A percentile compares a stretch with the other conserved stretches of the same genome.
These are phyloP conservation scores for Cladosporium sp. DNA, from an alignment of 2,329 filamentous ascomycete genomes.

Conservation along the genomic window DNA sequence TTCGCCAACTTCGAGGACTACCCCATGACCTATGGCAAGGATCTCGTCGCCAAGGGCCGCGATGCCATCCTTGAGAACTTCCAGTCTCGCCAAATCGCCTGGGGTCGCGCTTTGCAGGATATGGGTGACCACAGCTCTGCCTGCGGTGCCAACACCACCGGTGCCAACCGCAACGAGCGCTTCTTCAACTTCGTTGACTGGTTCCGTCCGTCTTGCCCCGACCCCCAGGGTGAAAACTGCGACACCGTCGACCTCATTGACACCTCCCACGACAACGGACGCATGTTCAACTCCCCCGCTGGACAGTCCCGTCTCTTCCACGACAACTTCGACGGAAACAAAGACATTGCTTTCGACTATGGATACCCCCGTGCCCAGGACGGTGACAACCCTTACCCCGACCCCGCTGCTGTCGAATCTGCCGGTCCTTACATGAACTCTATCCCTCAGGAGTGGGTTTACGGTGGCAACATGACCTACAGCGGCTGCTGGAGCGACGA, in stretches of 20 bases:
- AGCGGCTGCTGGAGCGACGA: conserved; percentile 32
- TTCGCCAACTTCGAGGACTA: conserved; percentile 27
- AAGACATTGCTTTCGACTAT: conserved; percentile 27
- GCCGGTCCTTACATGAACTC: conserved; percentile 9
- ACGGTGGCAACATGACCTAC: conserved; percentile 31
- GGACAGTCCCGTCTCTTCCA: conserved; percentile 31
- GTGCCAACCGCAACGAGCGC: conserved; percentile 33
- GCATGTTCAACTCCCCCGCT: conserved; percentile 30
- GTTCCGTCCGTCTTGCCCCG: conserved; percentile 28
- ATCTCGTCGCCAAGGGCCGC: conserved; percentile 25
- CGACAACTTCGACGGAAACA: conserved; percentile 33
- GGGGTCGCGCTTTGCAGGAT: conserved; percentile 31
- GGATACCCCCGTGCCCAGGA: conserved; percentile 30
- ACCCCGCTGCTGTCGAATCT: not conserved
- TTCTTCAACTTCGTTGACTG: conserved; percentile 34
- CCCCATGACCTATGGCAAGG: conserved; percentile 22
- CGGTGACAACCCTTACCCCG: conserved; percentile 24
- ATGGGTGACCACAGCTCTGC: conserved; percentile 29
- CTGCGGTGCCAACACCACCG: conserved; percentile 29
- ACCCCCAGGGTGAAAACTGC: conserved; percentile 22
- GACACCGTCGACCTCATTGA: conserved; percentile 31
- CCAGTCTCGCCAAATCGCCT: conserved; percentile 30
- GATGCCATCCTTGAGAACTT: conserved; percentile 28
- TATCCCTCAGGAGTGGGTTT: conserved; percentile 16
- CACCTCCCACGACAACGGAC: conserved; percentile 29